Conservation (phyloP, 2,329 filamentous ascomycete genomes). For the Pseudogymnoascus sp. region DNA sequence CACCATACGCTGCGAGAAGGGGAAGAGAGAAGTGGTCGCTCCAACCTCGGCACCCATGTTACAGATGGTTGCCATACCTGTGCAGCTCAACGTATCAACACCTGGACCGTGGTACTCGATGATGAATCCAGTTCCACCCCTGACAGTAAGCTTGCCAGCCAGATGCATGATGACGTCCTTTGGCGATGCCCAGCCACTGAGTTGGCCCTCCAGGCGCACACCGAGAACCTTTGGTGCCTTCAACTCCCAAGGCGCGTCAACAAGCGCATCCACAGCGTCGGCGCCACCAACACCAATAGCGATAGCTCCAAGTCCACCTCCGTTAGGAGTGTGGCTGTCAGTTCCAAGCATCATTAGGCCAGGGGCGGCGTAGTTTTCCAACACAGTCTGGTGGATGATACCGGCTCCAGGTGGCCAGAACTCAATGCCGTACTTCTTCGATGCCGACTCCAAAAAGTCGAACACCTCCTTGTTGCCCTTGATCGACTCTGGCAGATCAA, state of each 20-base stretch:
- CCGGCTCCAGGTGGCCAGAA: slow-evolving; percentile 92
- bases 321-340: slow-evolving; percentile 94
- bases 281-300: slow-evolving; percentile 96
- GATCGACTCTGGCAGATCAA: slow-evolving; percentile 78
- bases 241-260: slow-evolving; percentile 94
- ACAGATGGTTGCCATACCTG: slow-evolving; percentile 84
- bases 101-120: slow-evolving; percentile 92
- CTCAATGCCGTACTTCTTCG: slow-evolving; percentile 85
- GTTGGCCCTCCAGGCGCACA: slow-evolving; percentile 72
- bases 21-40: slow-evolving; percentile 93
- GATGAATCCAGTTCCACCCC: slow-evolving; percentile 87
- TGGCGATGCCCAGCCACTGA: slow-evolving; percentile 85
- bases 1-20: slow-evolving; percentile 74
- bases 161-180: slow-evolving; percentile 93
- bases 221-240: slow-evolving; percentile 89
- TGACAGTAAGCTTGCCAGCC: slow-evolving; percentile 82
- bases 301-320: slow-evolving; percentile 86
- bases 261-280: slow-evolving; percentile 92
- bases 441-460: slow-evolving; percentile 89
- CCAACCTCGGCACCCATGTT: slow-evolving; percentile 89
- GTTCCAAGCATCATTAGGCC: slow-evolving; percentile 98
- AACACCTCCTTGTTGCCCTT: slow-evolving; percentile 94
- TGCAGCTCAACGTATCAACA: slow-evolving; percentile 80
- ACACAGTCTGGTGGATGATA: slow-evolving; percentile 94
- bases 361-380: slow-evolving; percentile 97